phyloP scores from a whole-genome alignment of 345 rosid species.

The Gossypium turneri region DNA sequence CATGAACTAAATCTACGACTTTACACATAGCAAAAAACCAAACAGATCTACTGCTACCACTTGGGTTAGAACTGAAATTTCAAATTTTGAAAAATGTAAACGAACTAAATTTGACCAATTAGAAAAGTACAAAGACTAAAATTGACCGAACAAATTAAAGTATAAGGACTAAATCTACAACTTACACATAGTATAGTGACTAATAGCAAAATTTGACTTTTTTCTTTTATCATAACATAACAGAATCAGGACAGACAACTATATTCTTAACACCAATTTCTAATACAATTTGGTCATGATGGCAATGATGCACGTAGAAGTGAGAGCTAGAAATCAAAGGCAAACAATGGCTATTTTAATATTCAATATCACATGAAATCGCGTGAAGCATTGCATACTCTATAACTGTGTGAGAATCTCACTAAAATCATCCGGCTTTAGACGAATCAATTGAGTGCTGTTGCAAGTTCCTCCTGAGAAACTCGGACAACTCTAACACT shows the following conservation, averaged over 20 bases:
- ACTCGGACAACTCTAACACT: conserved; percentile 57
- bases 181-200: no score
- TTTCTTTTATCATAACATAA: neutral
- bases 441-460: conserved; percentile 43
- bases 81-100: no score
- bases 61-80: no score
- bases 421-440: conserved; percentile 21
- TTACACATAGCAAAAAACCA: no score
- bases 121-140: no score
- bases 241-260: neutral
- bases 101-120: no score
- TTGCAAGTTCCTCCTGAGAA: conserved; percentile 72
- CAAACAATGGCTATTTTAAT: neutral
- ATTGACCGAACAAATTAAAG: no score
- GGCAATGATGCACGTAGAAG: neutral
- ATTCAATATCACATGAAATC: neutral
- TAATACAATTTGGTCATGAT: neutral
- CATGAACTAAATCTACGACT: no score
- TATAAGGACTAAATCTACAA: no score
- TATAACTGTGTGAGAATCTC: neutral
- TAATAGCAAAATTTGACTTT: no score
- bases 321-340: neutral
- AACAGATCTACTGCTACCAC: no score
- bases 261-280: neutral
- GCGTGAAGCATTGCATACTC: neutral